Base-by-base conservation (phyloP, 768 basidiomycete genomes). In the Suillus weaverae region DNA sequence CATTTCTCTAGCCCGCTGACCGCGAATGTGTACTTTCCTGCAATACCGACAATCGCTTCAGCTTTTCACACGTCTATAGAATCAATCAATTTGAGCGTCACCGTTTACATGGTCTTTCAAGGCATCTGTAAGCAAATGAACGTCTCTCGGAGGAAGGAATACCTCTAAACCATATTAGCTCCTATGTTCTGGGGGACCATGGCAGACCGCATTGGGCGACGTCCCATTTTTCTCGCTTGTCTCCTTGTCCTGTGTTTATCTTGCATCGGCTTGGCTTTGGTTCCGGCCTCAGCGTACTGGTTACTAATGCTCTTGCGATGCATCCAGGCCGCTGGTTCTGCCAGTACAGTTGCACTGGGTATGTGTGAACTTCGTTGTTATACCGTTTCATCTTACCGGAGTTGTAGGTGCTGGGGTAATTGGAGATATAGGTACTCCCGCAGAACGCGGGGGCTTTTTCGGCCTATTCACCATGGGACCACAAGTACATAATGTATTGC, bases 11-110 rank as follows among this genome's bases (percentile, higher is more conserved):
- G 88, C 70, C 89, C 90, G 0, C 76, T 92, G 13, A 90, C 91
- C 2, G 83, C 90, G 4, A 92, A 87, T 63, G 89, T 93, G 63
- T 94, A 92, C 72, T 85, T 92, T 55, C 91, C 92, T 7, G 91
- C 88, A 14, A 89, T 95, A 46, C 93, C 92, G 1, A 80, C 84
- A 0, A 76, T 95, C 30, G 81, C 88, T 1, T 66, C 66, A 2
- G 83, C 78, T 6, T 87, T 95, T 70, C 72, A 87, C 69, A 85
- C 86, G 63, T 85, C 88, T 0, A 82, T 82, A 10, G 90, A 92
- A 69, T 79, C 87, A 11, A 92, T 94, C 46, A 94, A 93, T 72
- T 73, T 95, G 48, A 91, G 92, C 9, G 89, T 94, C 22, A 87
- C 87, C 0, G 75, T 84, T 20, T 86, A 86, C 69, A 83, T 88